Percentiles rank a stretch among this genome's conserved stretches.
Evolutionary conservation across 2,329 filamentous ascomycete species (phyloP).

Genomic region (Dothideomycetes sp.): DNA sequence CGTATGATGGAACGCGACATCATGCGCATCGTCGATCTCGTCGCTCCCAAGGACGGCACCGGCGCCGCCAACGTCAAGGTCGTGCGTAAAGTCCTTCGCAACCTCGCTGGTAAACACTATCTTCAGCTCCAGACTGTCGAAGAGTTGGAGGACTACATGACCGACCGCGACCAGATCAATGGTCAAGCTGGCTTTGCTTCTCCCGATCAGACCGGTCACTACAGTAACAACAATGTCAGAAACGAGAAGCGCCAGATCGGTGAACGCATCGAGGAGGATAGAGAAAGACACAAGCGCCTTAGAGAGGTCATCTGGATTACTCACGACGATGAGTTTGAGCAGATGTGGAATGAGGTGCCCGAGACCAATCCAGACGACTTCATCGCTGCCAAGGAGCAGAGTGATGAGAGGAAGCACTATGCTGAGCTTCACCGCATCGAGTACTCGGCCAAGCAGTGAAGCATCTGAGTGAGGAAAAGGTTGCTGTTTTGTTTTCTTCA

Average conservation of each 20-base stretch:
- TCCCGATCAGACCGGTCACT: conserved; percentile 2
- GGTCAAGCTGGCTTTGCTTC: conserved; percentile 18
- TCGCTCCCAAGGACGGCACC: conserved; percentile 75
- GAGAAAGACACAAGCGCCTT: conserved; percentile 85
- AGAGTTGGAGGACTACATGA: conserved; percentile 76
- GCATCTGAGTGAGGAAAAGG: too few species aligned
- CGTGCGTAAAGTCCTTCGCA: conserved; percentile 53
- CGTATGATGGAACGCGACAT: conserved; percentile 95
- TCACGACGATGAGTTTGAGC: conserved; percentile 61
- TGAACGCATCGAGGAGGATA: conserved; percentile 92
- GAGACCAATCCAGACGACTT: conserved; percentile 84
- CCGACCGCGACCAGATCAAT: conserved; percentile 53
- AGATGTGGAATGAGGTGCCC: conserved; percentile 78
- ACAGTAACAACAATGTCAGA: conserved; percentile 27
- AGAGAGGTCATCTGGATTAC: conserved; percentile 85
- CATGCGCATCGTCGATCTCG: conserved; percentile 79
- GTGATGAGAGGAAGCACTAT: conserved; percentile 43
- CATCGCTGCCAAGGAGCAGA: conserved; percentile 66
- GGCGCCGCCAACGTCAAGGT: conserved; percentile 91
- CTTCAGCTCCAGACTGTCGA: conserved; percentile 63
- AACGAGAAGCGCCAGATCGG: conserved; percentile 85
- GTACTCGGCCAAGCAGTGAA: neutral
- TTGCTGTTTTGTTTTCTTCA: too few species aligned
- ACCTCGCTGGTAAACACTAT: conserved; percentile 56
- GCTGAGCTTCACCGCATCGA: conserved; percentile 30